Percentiles rank a stretch among this genome's conserved stretches.
phyloP scores from a whole-genome alignment of 1,284 basidiomycete species.

The Heterobasidion irregulare region DNA sequence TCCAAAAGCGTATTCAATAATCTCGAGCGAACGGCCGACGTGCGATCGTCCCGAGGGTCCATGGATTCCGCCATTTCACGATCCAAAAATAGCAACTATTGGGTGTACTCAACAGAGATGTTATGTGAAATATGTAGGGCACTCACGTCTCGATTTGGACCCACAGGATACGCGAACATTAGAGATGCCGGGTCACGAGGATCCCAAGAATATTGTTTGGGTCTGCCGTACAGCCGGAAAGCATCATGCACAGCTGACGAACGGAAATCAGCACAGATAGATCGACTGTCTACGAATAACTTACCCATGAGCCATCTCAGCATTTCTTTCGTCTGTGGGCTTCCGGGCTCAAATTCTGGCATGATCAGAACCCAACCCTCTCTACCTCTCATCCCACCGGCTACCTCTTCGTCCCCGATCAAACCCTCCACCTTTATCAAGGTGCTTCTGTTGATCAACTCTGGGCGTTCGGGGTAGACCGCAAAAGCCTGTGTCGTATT shows the following conservation, averaged over 20 bases:
- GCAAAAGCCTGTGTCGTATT: conserved; percentile 71
- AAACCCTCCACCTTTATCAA: conserved; percentile 84
- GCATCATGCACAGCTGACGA: conserved; percentile 76
- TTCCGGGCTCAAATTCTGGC: conserved; percentile 23
- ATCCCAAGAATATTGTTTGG: conserved; percentile 81
- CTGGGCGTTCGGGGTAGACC: conserved; percentile 93
- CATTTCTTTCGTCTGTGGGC: conserved; percentile 66
- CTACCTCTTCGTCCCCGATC: conserved; percentile 71
- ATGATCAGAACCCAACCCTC: conserved; percentile 1
- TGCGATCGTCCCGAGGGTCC: conserved; percentile 74
- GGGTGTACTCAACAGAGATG: conserved; percentile 3
- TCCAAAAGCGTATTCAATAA: conserved; percentile 59
- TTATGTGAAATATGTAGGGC: conserved; percentile 2
- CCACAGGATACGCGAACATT: conserved; percentile 81
- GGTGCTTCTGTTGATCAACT: conserved; percentile 80
- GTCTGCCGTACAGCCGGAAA: conserved; percentile 82
- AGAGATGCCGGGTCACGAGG: conserved; percentile 66
- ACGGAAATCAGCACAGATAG: conserved; percentile 6
- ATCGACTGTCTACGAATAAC: conserved; percentile 10
- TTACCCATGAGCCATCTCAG: conserved; percentile 88
- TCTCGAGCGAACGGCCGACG: conserved; percentile 57
- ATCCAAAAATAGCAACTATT: conserved; percentile 80
- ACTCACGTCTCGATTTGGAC: conserved; percentile 64
- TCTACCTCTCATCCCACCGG: conserved; percentile 37
- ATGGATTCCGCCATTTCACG: conserved; percentile 75